Evolutionary conservation across 176 grass and related monocot species (phyloP).

Genomic region (Triticum urartu): DNA sequence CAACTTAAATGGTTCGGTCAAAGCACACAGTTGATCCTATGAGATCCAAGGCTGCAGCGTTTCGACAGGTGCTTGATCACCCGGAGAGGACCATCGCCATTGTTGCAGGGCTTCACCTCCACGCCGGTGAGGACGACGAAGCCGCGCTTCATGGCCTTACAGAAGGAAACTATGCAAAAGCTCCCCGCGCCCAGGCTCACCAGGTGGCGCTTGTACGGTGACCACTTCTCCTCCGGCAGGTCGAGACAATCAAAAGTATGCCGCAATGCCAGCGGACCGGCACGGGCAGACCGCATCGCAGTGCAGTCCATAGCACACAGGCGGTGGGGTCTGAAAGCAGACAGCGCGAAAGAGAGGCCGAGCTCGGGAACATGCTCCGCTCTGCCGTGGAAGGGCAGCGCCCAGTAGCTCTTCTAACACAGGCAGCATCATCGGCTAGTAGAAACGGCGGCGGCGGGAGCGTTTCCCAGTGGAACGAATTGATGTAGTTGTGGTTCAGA

Average conservation of each 20-base stretch:
- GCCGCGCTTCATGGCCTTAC: not conserved
- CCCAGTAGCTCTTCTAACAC: not conserved
- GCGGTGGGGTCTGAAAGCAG: not conserved
- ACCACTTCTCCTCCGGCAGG: not conserved
- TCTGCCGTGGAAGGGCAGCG: not conserved
- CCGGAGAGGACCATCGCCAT: not conserved
- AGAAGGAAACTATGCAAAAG: not conserved
- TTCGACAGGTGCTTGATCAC: not conserved
- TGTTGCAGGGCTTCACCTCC: not conserved
- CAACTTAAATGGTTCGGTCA: not conserved
- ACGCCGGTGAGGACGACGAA: not conserved
- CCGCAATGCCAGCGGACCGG: too few relatives aligned
- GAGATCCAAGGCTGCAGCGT: not conserved
- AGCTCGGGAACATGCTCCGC: not conserved
- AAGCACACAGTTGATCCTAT: not conserved
- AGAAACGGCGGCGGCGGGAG: not conserved
- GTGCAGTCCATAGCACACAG: not conserved
- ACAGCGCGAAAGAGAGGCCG: not conserved
- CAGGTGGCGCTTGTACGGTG: not conserved
- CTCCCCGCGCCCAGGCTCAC: not conserved
- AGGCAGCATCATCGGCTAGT: not conserved
- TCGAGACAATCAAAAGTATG: not conserved
- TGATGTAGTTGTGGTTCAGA: not conserved
- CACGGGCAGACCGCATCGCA: too few relatives aligned
- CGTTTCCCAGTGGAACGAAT: not conserved